Conservation (phyloP, 1,284 basidiomycete species). For the Phylloporus sp. region DNA sequence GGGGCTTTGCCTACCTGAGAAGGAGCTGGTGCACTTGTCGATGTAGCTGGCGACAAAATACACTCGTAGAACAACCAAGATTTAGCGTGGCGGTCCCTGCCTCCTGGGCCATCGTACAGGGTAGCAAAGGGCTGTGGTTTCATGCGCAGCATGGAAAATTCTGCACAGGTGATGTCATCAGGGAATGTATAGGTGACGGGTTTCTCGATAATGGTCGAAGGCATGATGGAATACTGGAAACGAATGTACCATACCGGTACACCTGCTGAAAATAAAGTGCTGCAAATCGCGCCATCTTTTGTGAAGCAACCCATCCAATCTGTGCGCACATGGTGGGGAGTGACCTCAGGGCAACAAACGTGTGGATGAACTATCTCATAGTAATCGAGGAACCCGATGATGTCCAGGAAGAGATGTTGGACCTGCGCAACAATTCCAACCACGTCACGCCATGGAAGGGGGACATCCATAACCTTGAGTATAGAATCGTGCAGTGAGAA, state of each 20-base stretch:
- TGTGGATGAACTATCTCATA: not conserved
- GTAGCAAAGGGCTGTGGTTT: not conserved
- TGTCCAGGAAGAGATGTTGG: conserved; percentile 5
- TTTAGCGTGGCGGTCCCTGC: not conserved
- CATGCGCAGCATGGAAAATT: conserved; percentile 2
- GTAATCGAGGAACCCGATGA: conserved; percentile 7
- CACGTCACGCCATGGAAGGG: conserved; percentile 6
- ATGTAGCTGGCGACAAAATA: no score
- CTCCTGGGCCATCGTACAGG: conserved; percentile 2
- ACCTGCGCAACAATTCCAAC: not conserved
- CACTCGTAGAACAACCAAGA: no score
- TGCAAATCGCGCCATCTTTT: not conserved
- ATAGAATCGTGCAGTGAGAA: not conserved
- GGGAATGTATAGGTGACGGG: not conserved
- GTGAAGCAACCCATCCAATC: conserved; percentile 19
- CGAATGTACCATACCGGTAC: conserved; percentile 11
- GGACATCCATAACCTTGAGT: not conserved
- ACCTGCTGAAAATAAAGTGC: not conserved
- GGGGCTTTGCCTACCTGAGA: no score
- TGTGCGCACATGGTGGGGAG: not conserved
- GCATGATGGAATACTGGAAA: not conserved
- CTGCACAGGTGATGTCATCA: not conserved
- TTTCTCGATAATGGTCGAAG: not conserved
- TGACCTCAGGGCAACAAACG: not conserved
- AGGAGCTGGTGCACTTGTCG: no score